A percentile compares a stretch with the other conserved stretches of the same genome.
Conservation (phyloP, 805 yeast genomes). For the Dipodascopsis tothii region DNA sequence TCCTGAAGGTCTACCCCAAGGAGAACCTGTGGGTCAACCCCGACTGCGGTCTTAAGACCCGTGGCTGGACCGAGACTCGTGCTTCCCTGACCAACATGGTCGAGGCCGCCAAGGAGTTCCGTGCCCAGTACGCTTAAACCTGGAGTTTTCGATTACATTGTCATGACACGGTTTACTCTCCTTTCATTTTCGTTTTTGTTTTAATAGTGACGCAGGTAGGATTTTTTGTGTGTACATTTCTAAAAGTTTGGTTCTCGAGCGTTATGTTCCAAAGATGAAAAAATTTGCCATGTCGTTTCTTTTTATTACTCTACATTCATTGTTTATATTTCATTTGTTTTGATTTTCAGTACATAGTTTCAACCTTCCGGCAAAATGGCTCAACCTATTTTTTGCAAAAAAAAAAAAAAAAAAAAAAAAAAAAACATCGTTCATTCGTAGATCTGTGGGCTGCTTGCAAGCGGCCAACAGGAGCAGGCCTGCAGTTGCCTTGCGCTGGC, state of each 20-base stretch:
- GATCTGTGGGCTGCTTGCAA: too few species aligned
- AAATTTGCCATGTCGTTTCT: background rate
- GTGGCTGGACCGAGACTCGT: slow-evolving; percentile 98
- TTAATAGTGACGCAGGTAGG: background rate
- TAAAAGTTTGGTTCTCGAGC: background rate
- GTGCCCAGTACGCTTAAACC: slow-evolving; percentile 42
- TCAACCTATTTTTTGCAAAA: background rate
- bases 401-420: too few species aligned
- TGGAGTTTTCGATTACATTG: background rate
- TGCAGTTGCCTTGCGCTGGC: too few species aligned
- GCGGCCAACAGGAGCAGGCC: too few species aligned
- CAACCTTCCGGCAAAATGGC: background rate
- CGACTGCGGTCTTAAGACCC: slow-evolving; percentile 99
- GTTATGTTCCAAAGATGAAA: too few species aligned
- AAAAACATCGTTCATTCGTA: too few species aligned
- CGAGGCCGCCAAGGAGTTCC: slow-evolving; percentile 95
- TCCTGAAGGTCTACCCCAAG: slow-evolving; percentile 94
- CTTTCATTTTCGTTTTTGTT: background rate
- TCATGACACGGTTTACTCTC: background rate
- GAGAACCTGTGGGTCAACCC: slow-evolving; percentile 99
- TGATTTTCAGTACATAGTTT: background rate
- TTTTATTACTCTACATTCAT: too few species aligned
- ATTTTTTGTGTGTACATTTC: background rate
- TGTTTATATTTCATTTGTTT: too few species aligned
- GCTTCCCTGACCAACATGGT: slow-evolving; percentile 97